Evolutionary conservation across 2,329 filamentous ascomycete species (phyloP).

Genomic region (Aspergillus fructus): DNA sequence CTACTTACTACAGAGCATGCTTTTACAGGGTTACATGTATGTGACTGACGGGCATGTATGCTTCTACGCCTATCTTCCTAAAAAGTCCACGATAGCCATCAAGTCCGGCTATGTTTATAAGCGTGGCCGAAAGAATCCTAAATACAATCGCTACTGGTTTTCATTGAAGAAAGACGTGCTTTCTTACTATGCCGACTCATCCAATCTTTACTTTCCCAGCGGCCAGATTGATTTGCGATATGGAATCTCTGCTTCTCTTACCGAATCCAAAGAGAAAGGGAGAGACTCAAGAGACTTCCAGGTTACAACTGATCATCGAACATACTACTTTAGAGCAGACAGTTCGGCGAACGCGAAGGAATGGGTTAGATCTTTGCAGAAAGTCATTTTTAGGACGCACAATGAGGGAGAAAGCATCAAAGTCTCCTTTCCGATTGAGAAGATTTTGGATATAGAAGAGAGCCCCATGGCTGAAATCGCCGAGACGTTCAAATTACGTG

Average conservation of each 20-base stretch:
- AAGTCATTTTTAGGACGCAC: constrained; percentile 91
- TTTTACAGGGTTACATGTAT: constrained; percentile 94
- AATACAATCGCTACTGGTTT: constrained; percentile 91
- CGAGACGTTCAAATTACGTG: constrained; percentile 88
- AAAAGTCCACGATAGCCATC: constrained; percentile 74
- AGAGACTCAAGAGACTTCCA: constrained; percentile 76
- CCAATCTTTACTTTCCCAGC: constrained; percentile 85
- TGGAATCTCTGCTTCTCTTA: constrained; percentile 79
- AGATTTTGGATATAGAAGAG: constrained; percentile 89
- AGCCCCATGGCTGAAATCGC: constrained; percentile 87
- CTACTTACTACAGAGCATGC: constrained; percentile 85
- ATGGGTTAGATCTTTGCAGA: constrained; percentile 92
- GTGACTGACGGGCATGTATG: constrained; percentile 90
- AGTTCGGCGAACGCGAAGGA: constrained; percentile 85
- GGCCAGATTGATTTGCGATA: constrained; percentile 92
- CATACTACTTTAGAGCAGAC: constrained; percentile 85
- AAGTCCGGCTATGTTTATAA: constrained; percentile 91
- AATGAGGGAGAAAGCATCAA: constrained; percentile 98
- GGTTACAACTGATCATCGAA: constrained; percentile 77
- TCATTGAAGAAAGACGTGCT: constrained; percentile 87
- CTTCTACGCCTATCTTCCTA: constrained; percentile 96
- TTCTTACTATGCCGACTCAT: constrained; percentile 80
- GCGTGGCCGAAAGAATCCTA: constrained; percentile 81
- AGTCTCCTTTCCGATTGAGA: constrained; percentile 84
- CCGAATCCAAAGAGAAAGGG: constrained; percentile 64